Percentiles rank a stretch among this genome's conserved stretches.
Evolutionary conservation across 2,329 filamentous ascomycete species (phyloP).

Genomic region (Aureobasidium leucospermi): DNA sequence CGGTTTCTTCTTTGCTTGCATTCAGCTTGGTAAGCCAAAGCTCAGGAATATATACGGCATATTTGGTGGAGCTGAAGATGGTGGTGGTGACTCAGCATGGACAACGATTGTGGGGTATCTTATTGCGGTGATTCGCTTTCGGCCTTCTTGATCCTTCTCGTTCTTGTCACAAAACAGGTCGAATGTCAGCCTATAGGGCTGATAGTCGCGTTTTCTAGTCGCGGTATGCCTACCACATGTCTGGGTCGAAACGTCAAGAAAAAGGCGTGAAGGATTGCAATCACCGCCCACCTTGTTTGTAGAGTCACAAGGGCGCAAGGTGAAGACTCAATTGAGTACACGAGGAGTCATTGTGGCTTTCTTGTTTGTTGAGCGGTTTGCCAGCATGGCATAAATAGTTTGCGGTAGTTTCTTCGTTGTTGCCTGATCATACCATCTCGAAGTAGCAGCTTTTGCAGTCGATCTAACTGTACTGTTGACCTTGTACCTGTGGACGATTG

Average conservation of each 20-base stretch:
- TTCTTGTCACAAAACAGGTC: not conserved
- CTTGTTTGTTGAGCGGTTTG: not conserved
- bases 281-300: not conserved
- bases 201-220: not conserved
- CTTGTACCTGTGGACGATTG: not conserved
- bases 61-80: not conserved
- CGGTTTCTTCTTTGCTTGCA: not conserved
- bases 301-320: not conserved
- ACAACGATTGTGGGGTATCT: not conserved
- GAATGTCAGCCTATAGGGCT: constrained; percentile 7
- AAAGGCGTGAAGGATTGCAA: not conserved
- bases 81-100: not conserved
- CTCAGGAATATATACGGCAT: not conserved
- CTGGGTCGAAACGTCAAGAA: not conserved
- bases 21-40: not conserved
- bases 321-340: not conserved
- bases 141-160: not conserved
- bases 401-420: not conserved
- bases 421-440: not conserved
- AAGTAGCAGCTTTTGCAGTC: not conserved
- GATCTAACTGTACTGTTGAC: not conserved
- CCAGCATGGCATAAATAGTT: not conserved
- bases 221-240: not conserved
- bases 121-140: not conserved
- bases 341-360: too few species aligned